Percentiles rank a stretch among this genome's conserved stretches.
Evolutionary conservation across 441 rosid genomes (phyloP).

Genomic region (Pelargonium citronellum): DNA sequence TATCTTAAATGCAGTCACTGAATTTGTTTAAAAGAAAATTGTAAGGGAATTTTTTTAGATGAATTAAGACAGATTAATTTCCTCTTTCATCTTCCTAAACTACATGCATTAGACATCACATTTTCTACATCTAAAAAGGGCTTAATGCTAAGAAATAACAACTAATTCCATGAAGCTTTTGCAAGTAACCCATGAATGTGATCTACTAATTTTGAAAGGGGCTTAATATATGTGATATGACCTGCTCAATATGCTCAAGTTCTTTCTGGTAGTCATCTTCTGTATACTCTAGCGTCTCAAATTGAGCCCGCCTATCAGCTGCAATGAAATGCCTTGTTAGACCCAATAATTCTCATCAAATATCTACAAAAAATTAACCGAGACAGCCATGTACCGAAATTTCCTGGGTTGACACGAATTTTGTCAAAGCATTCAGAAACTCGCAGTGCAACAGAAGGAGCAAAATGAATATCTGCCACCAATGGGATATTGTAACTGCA

Average conservation of each 20-base stretch:
- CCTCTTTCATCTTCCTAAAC: not conserved
- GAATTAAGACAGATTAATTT: not conserved
- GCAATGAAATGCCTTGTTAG: slow-evolving; percentile 29
- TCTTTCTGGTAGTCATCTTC: slow-evolving; percentile 92
- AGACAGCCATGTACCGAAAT: slow-evolving; percentile 53
- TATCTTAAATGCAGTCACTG: too few relatives aligned
- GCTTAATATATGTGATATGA: slow-evolving; percentile 19
- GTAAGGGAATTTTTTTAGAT: not conserved
- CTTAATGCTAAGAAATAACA: not conserved
- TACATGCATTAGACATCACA: slow-evolving; percentile 24
- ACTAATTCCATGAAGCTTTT: not conserved
- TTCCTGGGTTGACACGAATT: slow-evolving; percentile 97
- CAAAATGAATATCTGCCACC: slow-evolving; percentile 97
- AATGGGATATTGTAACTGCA: slow-evolving; percentile 87
- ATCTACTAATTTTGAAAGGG: not conserved
- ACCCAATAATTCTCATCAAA: slow-evolving; percentile 12
- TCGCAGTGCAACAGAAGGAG: slow-evolving; percentile 79
- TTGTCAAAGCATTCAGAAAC: slow-evolving; percentile 96
- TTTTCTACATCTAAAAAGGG: not conserved
- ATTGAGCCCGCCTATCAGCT: slow-evolving; percentile 98
- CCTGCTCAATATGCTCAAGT: slow-evolving; percentile 89
- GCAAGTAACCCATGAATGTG: not conserved
- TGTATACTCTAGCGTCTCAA: slow-evolving; percentile 80
- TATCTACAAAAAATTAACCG: slow-evolving; percentile 24
- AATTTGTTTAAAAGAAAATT: not conserved